Evolutionary conservation across 371 early-diverging fungal species (phyloP).

Genomic region (Mucor irregularis): DNA sequence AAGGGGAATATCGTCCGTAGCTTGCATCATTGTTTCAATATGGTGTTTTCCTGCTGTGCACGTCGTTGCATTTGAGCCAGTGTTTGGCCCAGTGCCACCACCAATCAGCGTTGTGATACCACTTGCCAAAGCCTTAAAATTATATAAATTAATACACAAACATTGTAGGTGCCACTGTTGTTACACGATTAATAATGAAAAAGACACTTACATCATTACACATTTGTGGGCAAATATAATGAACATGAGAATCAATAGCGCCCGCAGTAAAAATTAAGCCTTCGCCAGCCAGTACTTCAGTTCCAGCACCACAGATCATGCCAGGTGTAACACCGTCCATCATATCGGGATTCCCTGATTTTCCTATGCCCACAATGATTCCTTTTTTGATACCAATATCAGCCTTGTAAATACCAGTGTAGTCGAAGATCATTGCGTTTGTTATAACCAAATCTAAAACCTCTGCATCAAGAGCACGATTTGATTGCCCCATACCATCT

Average conservation of each 20-base stretch:
- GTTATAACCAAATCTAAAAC: conserved; percentile 91
- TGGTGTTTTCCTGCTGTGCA: conserved; percentile 85
- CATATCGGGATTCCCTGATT: conserved; percentile 96
- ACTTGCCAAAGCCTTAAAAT: conserved; percentile 66
- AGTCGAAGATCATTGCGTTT: conserved; percentile 89
- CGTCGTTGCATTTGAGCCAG: conserved; percentile 93
- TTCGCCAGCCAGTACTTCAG: conserved; percentile 91
- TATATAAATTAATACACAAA: background rate
- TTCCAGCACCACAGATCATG: conserved; percentile 84
- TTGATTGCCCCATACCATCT: conserved; percentile 93
- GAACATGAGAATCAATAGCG: conserved; percentile 89
- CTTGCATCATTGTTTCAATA: conserved; percentile 84
- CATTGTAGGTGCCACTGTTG: too few species aligned
- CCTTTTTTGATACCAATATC: conserved; percentile 92
- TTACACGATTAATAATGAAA: too few species aligned
- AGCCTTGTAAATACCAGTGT: conserved; percentile 95
- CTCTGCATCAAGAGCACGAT: conserved; percentile 57
- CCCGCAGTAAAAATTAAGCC: conserved; percentile 92
- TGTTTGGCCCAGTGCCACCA: conserved; percentile 94
- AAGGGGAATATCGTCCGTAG: conserved; percentile 83
- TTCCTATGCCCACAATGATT: conserved; percentile 86
- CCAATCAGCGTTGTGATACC: conserved; percentile 93
- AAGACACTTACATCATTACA: conserved; percentile 60
- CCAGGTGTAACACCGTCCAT: conserved; percentile 90
- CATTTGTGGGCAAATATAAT: conserved; percentile 91